A percentile compares a stretch with the other conserved stretches of the same genome.
Evolutionary conservation across 257 asterid species (phyloP).

Genomic region (Solanum sparsipilum): DNA sequence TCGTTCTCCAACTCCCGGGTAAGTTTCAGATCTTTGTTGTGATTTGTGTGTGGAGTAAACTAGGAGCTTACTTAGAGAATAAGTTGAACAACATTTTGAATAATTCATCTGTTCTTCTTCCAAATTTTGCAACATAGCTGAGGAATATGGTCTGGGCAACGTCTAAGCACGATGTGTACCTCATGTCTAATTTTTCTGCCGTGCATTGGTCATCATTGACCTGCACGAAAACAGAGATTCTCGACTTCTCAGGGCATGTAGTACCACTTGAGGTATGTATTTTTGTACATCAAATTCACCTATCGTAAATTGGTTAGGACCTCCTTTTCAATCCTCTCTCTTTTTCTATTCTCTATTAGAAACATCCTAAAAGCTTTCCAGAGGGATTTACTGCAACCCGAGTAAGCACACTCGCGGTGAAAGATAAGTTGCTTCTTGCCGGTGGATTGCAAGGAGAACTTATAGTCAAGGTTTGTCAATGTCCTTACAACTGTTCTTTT

Average conservation of each 20-base stretch:
- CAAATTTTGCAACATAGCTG: constrained; percentile 36
- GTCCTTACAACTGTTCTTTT: constrained; percentile 44
- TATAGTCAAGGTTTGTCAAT: constrained; percentile 53
- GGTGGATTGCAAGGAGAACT: constrained; percentile 96
- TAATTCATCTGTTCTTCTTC: not conserved
- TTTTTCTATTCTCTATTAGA: constrained; percentile 24
- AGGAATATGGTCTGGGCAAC: constrained; percentile 83
- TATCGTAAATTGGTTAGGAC: not conserved
- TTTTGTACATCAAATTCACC: not conserved
- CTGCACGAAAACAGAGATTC: constrained; percentile 60
- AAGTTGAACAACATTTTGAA: not conserved
- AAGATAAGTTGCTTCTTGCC: constrained; percentile 20
- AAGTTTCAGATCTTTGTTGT: not conserved
- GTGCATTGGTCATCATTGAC: constrained; percentile 80
- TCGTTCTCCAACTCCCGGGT: constrained; percentile 86
- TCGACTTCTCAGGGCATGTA: constrained; percentile 75
- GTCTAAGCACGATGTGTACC: constrained; percentile 82
- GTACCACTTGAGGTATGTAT: constrained; percentile 68
- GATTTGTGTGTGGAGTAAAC: not conserved
- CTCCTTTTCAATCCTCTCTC: not conserved
- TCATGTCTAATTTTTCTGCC: constrained; percentile 70
- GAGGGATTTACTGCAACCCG: constrained; percentile 67
- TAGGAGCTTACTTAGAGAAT: not conserved
- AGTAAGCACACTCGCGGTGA: constrained; percentile 81
- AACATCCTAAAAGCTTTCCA: constrained; percentile 83